These are phyloP conservation scores for Leptomonas pyrrhocoris DNA, from an alignment of 208 protist genomes.

Conservation along the genomic window DNA sequence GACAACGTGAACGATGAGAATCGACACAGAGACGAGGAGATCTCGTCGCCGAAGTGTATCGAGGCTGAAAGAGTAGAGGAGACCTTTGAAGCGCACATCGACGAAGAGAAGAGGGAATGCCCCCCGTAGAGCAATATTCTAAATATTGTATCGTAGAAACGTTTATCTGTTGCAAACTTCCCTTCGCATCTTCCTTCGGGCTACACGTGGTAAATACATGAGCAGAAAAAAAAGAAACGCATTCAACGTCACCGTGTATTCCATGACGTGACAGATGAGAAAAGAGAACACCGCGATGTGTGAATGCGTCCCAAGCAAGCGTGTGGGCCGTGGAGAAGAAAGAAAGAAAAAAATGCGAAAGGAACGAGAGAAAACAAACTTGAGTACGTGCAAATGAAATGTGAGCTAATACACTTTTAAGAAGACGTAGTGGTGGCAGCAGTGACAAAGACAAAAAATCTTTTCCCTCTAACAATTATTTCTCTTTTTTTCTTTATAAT, in stretches of 20 bases:
- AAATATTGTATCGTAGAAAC: constrained; percentile 8
- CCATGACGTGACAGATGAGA: no score
- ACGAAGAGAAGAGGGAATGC: constrained; percentile 41
- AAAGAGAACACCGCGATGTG: no score
- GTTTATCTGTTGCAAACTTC: background rate
- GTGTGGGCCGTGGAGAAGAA: background rate
- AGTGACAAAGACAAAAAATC: constrained; percentile 11
- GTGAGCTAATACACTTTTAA: constrained; percentile 14
- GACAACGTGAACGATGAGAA: background rate
- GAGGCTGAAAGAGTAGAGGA: background rate
- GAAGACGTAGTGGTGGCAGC: constrained; percentile 6
- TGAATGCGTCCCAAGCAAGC: background rate
- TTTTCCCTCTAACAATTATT: background rate
- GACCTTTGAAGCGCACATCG: constrained; percentile 22
- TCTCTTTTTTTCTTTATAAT: constrained; percentile 13
- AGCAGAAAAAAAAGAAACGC: background rate
- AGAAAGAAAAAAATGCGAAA: background rate
- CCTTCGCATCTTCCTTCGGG: background rate
- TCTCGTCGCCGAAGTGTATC: constrained; percentile 1
- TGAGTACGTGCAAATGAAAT: constrained; percentile 10
- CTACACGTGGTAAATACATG: background rate
- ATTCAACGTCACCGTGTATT: no score
- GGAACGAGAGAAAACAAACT: background rate
- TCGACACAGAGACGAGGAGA: background rate
- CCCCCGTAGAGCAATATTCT: constrained; percentile 43